phyloP scores from a whole-genome alignment of 192 early-diverging fungal genomes.

The Phlyctochytrium bullatum region DNA sequence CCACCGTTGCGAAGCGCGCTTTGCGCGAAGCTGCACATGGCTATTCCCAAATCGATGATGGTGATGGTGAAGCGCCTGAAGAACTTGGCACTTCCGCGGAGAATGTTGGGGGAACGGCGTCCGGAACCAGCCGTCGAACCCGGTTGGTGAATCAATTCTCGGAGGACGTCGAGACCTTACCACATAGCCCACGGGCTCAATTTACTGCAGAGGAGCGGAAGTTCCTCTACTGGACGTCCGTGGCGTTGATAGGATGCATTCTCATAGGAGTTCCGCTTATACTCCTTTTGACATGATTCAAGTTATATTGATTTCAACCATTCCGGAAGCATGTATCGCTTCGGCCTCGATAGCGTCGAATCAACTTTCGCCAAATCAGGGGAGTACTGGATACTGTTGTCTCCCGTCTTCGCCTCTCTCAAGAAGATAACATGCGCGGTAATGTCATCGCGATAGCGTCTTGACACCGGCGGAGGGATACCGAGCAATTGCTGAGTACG shows the following conservation, averaged over 20 bases:
- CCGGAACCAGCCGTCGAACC: no score
- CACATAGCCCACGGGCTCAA: no score
- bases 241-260: background rate
- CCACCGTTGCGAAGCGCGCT: slow-evolving; percentile 25
- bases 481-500: slow-evolving; percentile 28
- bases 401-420: no score
- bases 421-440: slow-evolving; percentile 52
- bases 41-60: background rate
- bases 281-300: background rate
- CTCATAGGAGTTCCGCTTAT: background rate
- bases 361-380: no score
- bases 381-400: no score
- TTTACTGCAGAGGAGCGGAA: background rate
- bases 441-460: slow-evolving; percentile 50
- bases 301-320: background rate
- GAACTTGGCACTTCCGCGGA: background rate
- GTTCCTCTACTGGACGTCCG: background rate
- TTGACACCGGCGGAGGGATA: slow-evolving; percentile 42
- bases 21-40: slow-evolving; percentile 8
- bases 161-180: no score
- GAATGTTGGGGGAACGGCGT: no score
- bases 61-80: no score
- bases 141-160: no score
- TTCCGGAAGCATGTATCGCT: no score
- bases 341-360: no score